These are phyloP conservation scores for Leccinum subtestaceum DNA, from an alignment of 768 basidiomycete species.

Conservation along the genomic window DNA sequence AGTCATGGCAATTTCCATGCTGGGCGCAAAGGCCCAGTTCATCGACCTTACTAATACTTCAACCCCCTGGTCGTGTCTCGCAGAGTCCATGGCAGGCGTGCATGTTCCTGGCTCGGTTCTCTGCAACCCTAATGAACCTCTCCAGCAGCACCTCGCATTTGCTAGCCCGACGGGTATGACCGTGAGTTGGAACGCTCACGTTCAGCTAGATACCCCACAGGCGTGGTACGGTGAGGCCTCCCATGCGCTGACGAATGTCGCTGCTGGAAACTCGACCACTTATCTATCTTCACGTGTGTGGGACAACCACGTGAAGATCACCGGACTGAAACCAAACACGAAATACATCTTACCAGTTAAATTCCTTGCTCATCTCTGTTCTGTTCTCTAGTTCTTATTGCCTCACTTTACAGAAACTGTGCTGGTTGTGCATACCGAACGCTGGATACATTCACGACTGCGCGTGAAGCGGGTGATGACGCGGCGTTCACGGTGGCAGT, in stretches of 20 bases:
- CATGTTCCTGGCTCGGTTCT: too few relatives aligned
- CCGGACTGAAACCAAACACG: constrained; percentile 23
- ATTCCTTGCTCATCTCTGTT: neutral
- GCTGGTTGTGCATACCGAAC: constrained; percentile 26
- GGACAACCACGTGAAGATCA: constrained; percentile 29
- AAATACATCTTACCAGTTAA: constrained; percentile 26
- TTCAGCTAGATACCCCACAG: constrained; percentile 21
- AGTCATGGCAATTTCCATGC: constrained; percentile 3
- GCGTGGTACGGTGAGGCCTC: constrained; percentile 27
- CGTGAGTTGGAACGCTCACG: constrained; percentile 26
- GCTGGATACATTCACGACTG: constrained; percentile 25
- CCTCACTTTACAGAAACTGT: constrained; percentile 19
- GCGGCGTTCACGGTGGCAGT: constrained; percentile 23
- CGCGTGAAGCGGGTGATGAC: constrained; percentile 19
- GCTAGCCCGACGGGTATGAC: too few relatives aligned
- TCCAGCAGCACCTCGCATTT: too few relatives aligned
- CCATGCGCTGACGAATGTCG: constrained; percentile 16
- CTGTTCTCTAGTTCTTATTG: neutral
- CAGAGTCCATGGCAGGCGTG: constrained; percentile 25
- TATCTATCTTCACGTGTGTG: constrained; percentile 27
- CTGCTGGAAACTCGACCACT: constrained; percentile 21
- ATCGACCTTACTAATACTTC: constrained; percentile 16
- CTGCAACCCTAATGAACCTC: too few relatives aligned
- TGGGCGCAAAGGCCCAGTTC: constrained; percentile 15
- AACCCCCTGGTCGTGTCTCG: constrained; percentile 19